These are phyloP conservation scores for Sporobolomyces roseus DNA, from an alignment of 768 basidiomycete genomes.

Conservation along the genomic window DNA sequence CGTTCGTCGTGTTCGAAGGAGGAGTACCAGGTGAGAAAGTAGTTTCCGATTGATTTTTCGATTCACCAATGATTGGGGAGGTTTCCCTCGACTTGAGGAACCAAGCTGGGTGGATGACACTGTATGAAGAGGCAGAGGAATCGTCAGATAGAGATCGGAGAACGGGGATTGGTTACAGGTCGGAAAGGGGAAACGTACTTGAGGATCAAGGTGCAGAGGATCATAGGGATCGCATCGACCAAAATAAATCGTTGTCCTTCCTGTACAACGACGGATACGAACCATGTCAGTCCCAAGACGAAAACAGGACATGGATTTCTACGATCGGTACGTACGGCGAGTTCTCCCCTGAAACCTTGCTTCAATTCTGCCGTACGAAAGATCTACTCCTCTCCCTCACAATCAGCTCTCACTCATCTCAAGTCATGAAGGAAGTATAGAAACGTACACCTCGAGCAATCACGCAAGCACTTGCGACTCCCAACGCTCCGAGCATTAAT, in stretches of 20 bases:
- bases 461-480: slow-evolving; percentile 2
- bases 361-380: slow-evolving; percentile 29
- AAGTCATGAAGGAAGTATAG: no score
- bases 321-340: slow-evolving; percentile 17
- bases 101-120: slow-evolving; percentile 14
- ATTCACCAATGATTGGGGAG: not conserved
- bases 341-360: slow-evolving; percentile 23
- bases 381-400: no score
- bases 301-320: no score
- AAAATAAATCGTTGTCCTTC: slow-evolving; percentile 11
- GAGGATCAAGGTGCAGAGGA: slow-evolving; percentile 9
- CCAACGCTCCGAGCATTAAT: slow-evolving; percentile 13
- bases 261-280: no score
- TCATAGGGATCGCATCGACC: slow-evolving; percentile 24
- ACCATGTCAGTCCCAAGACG: no score
- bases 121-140: not conserved
- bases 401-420: no score
- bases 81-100: not conserved
- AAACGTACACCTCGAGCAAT: slow-evolving; percentile 29
- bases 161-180: no score
- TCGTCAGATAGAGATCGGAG: no score
- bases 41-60: slow-evolving; percentile 10
- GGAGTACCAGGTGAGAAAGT: not conserved
- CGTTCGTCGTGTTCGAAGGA: no score
- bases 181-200: slow-evolving; percentile 11